Percentiles rank a stretch among this genome's conserved stretches.
phyloP scores from a whole-genome alignment of 805 yeast genomes.

The Teunomyces aglyptinius region DNA sequence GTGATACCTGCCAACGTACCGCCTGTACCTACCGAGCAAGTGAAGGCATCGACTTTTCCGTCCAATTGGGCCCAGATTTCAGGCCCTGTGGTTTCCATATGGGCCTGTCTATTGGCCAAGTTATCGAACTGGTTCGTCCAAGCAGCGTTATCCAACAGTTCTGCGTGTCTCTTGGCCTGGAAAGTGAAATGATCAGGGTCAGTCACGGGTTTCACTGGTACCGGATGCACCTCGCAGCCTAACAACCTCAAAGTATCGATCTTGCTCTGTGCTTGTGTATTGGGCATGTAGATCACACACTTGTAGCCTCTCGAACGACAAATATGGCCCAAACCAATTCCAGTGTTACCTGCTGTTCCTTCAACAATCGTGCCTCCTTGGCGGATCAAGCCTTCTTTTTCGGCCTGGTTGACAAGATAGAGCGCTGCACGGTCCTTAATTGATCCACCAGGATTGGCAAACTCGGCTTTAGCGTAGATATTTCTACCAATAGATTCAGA shows the following conservation, averaged over 20 bases:
- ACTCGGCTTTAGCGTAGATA: constrained; percentile 87
- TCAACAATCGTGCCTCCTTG: constrained; percentile 89
- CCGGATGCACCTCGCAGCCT: constrained; percentile 87
- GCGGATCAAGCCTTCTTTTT: constrained; percentile 55
- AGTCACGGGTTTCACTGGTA: constrained; percentile 80
- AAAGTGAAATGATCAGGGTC: constrained; percentile 86
- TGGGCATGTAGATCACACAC: constrained; percentile 87
- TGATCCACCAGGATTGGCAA: constrained; percentile 91
- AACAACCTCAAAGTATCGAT: constrained; percentile 69
- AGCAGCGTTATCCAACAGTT: constrained; percentile 68
- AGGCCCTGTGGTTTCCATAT: constrained; percentile 87
- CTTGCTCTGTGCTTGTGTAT: constrained; percentile 80
- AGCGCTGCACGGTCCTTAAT: constrained; percentile 90
- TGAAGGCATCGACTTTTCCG: constrained; percentile 79
- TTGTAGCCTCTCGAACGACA: constrained; percentile 82
- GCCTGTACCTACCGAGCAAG: constrained; percentile 91
- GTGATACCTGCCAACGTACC: constrained; percentile 90
- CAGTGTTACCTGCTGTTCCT: constrained; percentile 97
- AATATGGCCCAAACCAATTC: constrained; percentile 81
- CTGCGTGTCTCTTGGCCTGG: constrained; percentile 84
- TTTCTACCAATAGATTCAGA: constrained; percentile 64
- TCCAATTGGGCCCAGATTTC: constrained; percentile 85
- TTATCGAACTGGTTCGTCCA: constrained; percentile 95
- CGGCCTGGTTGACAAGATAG: constrained; percentile 76
- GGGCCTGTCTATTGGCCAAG: constrained; percentile 83